Conservation (phyloP, 2,329 filamentous ascomycete genomes). For the Seiridium cupressi region DNA sequence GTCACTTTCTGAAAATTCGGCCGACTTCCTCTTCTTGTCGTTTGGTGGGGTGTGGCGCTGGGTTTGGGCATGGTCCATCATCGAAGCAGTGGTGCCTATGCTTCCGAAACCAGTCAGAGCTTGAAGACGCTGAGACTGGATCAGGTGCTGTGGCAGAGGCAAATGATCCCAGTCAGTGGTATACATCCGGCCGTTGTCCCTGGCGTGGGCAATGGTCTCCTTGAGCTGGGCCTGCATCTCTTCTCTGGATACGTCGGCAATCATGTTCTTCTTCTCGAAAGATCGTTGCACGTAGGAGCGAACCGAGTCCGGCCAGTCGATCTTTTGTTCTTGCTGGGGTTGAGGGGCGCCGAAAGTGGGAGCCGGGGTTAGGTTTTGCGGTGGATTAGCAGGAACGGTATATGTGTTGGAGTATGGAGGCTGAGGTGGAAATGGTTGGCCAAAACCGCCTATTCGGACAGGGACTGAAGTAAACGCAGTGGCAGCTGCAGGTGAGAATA, state of each 20-base stretch:
- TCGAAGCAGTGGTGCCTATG: background rate
- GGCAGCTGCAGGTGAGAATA: slow-evolving; percentile 24
- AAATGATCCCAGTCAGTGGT: slow-evolving; percentile 79
- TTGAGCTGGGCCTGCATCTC: slow-evolving; percentile 87
- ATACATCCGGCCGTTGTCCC: slow-evolving; percentile 69
- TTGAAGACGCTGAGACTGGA: slow-evolving; percentile 66
- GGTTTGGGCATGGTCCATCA: background rate
- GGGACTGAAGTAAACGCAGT: slow-evolving; percentile 41
- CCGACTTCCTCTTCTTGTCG: slow-evolving; percentile 80
- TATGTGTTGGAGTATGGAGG: slow-evolving; percentile 24
- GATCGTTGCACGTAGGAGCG: slow-evolving; percentile 86
- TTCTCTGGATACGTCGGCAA: slow-evolving; percentile 56
- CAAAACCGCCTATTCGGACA: slow-evolving; percentile 37
- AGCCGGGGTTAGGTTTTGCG: slow-evolving; percentile 24
- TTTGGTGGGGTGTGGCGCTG: slow-evolving; percentile 11
- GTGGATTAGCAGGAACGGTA: slow-evolving; percentile 29
- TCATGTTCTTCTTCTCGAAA: slow-evolving; percentile 72
- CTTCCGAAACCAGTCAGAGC: slow-evolving; percentile 38
- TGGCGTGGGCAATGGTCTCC: slow-evolving; percentile 78
- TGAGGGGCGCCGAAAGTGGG: slow-evolving; percentile 27
- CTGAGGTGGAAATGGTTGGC: slow-evolving; percentile 27
- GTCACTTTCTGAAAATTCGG: slow-evolving; percentile 55
- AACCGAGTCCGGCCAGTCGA: slow-evolving; percentile 79
- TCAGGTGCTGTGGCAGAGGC: slow-evolving; percentile 81
- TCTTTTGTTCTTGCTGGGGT: slow-evolving; percentile 52